Percentiles rank a stretch among this genome's conserved stretches.
phyloP scores from a whole-genome alignment of 768 basidiomycete genomes.

The Pisolithus marmoratus region DNA sequence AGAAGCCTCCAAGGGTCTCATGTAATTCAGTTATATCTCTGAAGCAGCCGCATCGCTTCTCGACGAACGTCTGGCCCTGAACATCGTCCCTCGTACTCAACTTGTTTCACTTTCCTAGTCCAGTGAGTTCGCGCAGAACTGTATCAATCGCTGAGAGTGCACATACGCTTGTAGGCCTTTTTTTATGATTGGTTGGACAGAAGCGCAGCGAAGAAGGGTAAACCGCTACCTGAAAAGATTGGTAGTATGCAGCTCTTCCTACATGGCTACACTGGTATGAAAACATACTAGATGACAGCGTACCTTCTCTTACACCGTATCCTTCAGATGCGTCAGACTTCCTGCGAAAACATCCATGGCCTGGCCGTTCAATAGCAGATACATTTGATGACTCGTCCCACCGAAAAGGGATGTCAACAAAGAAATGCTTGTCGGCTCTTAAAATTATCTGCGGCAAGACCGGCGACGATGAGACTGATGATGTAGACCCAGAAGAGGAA shows the following conservation, averaged over 20 bases:
- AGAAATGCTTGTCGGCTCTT: conserved; percentile 60
- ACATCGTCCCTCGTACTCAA: conserved; percentile 84
- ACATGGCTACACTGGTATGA: conserved; percentile 69
- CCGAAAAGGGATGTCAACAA: conserved; percentile 61
- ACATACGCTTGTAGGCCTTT: conserved; percentile 52
- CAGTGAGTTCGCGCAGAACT: conserved; percentile 28
- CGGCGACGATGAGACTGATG: conserved; percentile 71
- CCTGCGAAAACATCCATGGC: conserved; percentile 81
- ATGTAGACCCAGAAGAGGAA: conserved; percentile 70
- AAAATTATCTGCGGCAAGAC: conserved; percentile 84
- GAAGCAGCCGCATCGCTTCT: conserved; percentile 86
- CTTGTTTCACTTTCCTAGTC: conserved; percentile 78
- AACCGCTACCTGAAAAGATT: conserved; percentile 79
- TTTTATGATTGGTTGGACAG: conserved; percentile 92
- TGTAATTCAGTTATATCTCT: conserved; percentile 63
- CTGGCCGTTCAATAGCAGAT: conserved; percentile 76
- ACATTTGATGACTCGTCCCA: conserved; percentile 84
- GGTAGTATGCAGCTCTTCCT: conserved; percentile 89
- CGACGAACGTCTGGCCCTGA: conserved; percentile 63
- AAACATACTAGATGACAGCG: not conserved
- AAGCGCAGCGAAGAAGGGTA: conserved; percentile 76
- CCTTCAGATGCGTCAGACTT: conserved; percentile 78
- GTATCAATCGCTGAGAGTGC: conserved; percentile 1
- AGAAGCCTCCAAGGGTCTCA: not conserved
- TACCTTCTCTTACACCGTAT: not conserved